Percentiles rank a stretch among this genome's conserved stretches.
Conservation (phyloP, 2,329 filamentous ascomycete genomes). For the Penicillium verrucosum region DNA sequence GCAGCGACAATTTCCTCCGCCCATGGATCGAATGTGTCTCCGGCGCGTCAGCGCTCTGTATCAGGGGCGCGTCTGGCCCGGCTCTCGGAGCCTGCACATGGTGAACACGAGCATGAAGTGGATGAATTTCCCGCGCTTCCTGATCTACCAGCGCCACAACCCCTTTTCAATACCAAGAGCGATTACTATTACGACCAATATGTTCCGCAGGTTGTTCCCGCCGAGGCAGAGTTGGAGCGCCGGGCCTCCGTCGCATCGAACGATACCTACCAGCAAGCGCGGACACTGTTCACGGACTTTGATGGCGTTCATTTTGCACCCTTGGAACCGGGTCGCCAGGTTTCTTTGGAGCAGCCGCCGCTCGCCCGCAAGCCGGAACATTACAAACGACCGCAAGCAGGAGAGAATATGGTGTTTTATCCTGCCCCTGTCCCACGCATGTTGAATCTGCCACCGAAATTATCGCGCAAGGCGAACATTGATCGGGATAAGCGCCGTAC, state of each 20-base stretch:
- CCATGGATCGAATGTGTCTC: constrained; percentile 43
- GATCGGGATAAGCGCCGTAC: constrained; percentile 69
- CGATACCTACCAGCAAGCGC: constrained; percentile 48
- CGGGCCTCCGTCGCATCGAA: constrained; percentile 42
- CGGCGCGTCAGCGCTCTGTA: constrained; percentile 35
- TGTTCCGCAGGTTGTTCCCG: constrained; percentile 5
- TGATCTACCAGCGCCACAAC: constrained; percentile 11
- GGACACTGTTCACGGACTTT: constrained; percentile 47
- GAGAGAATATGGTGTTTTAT: constrained; percentile 86
- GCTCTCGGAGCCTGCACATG: constrained; percentile 41
- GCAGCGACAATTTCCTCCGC: constrained; percentile 38
- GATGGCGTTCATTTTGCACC: constrained; percentile 48
- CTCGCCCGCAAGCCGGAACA: constrained; percentile 39
- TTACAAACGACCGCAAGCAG: constrained; percentile 50
- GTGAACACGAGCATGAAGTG: constrained; percentile 26
- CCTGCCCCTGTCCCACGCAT: constrained; percentile 91
- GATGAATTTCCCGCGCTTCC: constrained; percentile 14
- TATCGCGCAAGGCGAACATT: constrained; percentile 69
- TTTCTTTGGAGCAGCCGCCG: constrained; percentile 41
- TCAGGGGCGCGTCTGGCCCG: constrained; percentile 40
- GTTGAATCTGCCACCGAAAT: constrained; percentile 83
- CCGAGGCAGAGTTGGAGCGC: constrained; percentile 26
- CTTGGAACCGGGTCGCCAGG: constrained; percentile 28
- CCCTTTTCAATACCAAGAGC: constrained; percentile 11
- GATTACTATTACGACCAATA: constrained; percentile 20